These are phyloP conservation scores for Chimonanthus salicifolius DNA, from an alignment of 164 flowering plant species.

Conservation along the genomic window DNA sequence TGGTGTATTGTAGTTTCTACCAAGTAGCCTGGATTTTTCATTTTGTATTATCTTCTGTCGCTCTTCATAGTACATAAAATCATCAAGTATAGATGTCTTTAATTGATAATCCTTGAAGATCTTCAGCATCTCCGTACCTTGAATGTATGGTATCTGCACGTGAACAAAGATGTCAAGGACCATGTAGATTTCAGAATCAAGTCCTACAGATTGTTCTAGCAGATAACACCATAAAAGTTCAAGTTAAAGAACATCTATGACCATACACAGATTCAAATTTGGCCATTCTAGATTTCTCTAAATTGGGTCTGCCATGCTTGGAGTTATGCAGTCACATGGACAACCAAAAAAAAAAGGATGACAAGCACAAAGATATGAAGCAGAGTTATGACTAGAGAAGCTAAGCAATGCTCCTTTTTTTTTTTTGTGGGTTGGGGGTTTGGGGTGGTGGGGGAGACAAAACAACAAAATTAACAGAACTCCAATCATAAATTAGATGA, in stretches of 20 bases:
- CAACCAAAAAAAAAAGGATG: background rate
- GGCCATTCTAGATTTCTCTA: background rate
- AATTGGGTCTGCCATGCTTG: background rate
- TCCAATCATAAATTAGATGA: background rate
- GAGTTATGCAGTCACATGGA: background rate
- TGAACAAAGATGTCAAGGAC: background rate
- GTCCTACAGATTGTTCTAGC: background rate
- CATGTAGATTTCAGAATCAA: background rate
- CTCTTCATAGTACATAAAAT: slow-evolving; percentile 60
- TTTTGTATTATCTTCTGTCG: slow-evolving; percentile 63
- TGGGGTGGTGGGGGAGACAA: background rate
- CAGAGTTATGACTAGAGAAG: background rate
- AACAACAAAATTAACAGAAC: background rate
- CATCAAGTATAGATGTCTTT: slow-evolving; percentile 65
- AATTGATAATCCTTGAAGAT: slow-evolving; percentile 47
- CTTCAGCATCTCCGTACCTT: slow-evolving; percentile 70
- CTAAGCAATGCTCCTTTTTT: no score
- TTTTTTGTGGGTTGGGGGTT: background rate
- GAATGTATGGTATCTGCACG: slow-evolving; percentile 52
- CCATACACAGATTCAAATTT: background rate
- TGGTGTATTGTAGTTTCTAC: slow-evolving; percentile 31
- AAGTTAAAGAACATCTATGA: background rate
- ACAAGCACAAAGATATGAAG: no score
- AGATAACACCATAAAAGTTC: background rate
- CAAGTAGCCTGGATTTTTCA: slow-evolving; percentile 41